Conservation (phyloP, 257 asterid species). For the Solanum chiquidenum region DNA sequence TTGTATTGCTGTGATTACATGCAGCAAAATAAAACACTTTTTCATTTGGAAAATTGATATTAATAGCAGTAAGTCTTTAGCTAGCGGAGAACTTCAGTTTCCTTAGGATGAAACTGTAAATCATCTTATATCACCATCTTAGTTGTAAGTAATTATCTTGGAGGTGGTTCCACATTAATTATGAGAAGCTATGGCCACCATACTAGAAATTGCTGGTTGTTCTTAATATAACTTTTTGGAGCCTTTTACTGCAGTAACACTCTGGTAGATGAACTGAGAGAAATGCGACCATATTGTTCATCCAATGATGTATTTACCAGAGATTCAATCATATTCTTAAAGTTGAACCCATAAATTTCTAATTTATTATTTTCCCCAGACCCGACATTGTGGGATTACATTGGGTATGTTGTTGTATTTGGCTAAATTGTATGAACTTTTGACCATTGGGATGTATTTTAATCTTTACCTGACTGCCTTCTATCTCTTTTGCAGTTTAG, state of each 20-base stretch:
- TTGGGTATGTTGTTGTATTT: not conserved
- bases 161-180: not conserved
- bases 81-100: not conserved
- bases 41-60: not conserved
- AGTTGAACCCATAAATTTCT: not conserved
- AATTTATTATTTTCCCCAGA: not conserved
- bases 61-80: not conserved
- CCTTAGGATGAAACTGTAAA: not conserved
- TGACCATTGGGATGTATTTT: not conserved
- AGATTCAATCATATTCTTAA: not conserved
- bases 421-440: not conserved
- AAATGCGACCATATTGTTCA: not conserved
- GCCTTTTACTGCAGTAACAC: not conserved
- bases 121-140: not conserved
- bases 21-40: not conserved
- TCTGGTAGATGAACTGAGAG: not conserved
- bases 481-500: slow-evolving; percentile 49
- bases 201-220: not conserved
- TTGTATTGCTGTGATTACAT: not conserved
- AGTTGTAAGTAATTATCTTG: not conserved
- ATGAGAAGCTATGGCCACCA: not conserved
- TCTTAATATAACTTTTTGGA: not conserved
- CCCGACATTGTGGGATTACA: not conserved
- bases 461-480: not conserved
- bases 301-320: not conserved